phyloP scores from a whole-genome alignment of 1,139 yeast genomes.

The Geotrichum bryndzae region DNA sequence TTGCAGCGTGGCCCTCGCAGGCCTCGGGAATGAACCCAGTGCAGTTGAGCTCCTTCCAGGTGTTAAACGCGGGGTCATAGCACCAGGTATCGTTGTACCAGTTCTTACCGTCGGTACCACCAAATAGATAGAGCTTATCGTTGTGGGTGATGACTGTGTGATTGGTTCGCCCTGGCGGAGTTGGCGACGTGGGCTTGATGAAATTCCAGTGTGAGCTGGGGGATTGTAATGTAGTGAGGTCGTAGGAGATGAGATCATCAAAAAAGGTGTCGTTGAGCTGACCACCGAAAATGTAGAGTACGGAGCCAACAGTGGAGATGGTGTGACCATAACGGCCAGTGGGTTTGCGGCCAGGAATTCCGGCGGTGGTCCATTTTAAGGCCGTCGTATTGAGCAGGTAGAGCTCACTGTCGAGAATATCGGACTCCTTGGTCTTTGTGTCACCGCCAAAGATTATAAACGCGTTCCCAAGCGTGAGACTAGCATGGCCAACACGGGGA shows the following conservation, averaged over 20 bases:
- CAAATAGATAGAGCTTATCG: conserved; percentile 82
- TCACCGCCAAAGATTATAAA: conserved; percentile 96
- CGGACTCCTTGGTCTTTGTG: conserved; percentile 71
- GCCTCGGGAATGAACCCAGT: conserved; percentile 74
- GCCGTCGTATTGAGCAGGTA: conserved; percentile 88
- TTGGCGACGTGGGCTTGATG: conserved; percentile 47
- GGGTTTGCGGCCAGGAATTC: conserved; percentile 77
- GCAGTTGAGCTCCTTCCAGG: conserved; percentile 52
- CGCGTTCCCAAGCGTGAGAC: conserved; percentile 90
- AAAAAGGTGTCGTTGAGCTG: conserved; percentile 85
- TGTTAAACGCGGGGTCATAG: conserved; percentile 62
- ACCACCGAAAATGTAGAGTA: conserved; percentile 88
- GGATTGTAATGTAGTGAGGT: conserved; percentile 78
- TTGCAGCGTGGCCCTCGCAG: conserved; percentile 85
- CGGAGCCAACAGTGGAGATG: conserved; percentile 59
- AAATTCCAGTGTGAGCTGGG: conserved; percentile 81
- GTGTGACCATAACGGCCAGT: conserved; percentile 94
- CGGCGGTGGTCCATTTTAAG: conserved; percentile 83
- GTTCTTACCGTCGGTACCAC: conserved; percentile 77
- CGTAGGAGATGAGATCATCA: conserved; percentile 80
- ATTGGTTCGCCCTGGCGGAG: conserved; percentile 81
- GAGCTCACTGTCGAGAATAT: conserved; percentile 79
- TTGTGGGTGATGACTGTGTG: conserved; percentile 83
- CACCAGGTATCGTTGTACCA: conserved; percentile 77
- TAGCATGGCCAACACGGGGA: conserved; percentile 94